Percentiles rank a stretch among this genome's conserved stretches.
Evolutionary conservation across 345 rosid genomes (phyloP).

Genomic region (Combretum micranthum): DNA sequence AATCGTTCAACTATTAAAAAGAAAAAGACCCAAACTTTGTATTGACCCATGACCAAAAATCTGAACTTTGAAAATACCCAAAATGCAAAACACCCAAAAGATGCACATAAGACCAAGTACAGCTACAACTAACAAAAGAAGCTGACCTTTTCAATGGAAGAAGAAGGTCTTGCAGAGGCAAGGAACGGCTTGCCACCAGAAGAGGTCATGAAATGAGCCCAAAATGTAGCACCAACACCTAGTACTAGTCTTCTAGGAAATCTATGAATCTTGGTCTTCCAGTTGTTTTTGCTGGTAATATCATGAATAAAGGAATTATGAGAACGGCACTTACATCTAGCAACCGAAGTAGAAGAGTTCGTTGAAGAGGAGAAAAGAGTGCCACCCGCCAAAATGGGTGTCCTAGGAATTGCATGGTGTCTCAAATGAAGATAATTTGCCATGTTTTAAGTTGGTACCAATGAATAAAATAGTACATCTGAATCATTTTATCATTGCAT

Average conservation of each 20-base stretch:
- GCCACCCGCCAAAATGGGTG: conserved; percentile 17
- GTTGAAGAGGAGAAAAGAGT: neutral
- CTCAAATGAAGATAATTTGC: conserved; percentile 22
- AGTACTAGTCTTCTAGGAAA: conserved; percentile 48
- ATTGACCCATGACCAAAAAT: neutral
- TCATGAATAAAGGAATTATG: conserved; percentile 20
- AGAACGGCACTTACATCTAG: neutral
- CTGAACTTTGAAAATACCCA: neutral
- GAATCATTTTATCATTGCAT: too few species aligned
- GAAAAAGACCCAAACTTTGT: neutral
- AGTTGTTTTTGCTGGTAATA: neutral
- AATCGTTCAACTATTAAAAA: neutral
- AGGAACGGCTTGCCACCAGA: conserved; percentile 45
- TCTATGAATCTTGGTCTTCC: conserved; percentile 10
- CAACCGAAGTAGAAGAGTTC: conserved; percentile 5
- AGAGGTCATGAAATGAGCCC: conserved; percentile 47
- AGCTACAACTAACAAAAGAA: neutral
- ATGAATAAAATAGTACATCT: too few species aligned
- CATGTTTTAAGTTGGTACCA: conserved; percentile 6
- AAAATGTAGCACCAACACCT: conserved; percentile 55
- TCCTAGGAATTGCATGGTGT: conserved; percentile 15
- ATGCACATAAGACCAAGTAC: neutral
- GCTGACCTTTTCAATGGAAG: conserved; percentile 55
- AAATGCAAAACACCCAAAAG: neutral
- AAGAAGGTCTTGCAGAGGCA: conserved; percentile 68